Conservation (phyloP, 441 rosid genomes). For the Gossypium schwendimanii region DNA sequence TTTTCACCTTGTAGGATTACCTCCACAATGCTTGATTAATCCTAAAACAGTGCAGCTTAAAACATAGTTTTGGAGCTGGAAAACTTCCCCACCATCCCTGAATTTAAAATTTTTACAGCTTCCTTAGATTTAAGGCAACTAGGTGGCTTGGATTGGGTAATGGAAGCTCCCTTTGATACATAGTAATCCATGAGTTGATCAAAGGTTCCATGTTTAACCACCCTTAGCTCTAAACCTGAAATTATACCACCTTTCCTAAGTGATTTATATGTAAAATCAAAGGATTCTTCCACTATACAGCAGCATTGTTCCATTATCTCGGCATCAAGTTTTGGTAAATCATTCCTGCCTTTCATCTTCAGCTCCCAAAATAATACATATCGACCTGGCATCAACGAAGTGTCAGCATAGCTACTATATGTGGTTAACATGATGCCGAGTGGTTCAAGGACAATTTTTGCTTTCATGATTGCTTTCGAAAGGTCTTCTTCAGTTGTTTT, state of each 20-base stretch:
- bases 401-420: slow-evolving; percentile 57
- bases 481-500: slow-evolving; percentile 79
- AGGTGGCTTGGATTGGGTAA: too few species aligned
- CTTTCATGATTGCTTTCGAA: slow-evolving; percentile 45
- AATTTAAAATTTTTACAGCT: too few species aligned
- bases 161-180: slow-evolving; percentile 47
- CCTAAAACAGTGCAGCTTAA: too few species aligned
- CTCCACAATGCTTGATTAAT: too few species aligned
- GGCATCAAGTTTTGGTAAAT: slow-evolving; percentile 20
- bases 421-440: slow-evolving; percentile 39
- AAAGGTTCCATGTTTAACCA: slow-evolving; percentile 52
- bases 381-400: slow-evolving; percentile 18
- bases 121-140: too few species aligned
- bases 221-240: slow-evolving; percentile 59
- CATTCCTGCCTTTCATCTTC: slow-evolving; percentile 25
- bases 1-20: too few species aligned
- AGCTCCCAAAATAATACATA: too few species aligned
- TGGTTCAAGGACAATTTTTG: slow-evolving; percentile 38
- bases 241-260: slow-evolving; percentile 56
- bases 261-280: slow-evolving; percentile 2
- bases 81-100: too few species aligned
- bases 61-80: too few species aligned
- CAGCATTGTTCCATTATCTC: slow-evolving; percentile 19
- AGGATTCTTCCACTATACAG: too few species aligned
- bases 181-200: slow-evolving; percentile 68